Evolutionary conservation across 2,329 filamentous ascomycete genomes (phyloP).

Genomic region (Trichoderma arundinaceum): DNA sequence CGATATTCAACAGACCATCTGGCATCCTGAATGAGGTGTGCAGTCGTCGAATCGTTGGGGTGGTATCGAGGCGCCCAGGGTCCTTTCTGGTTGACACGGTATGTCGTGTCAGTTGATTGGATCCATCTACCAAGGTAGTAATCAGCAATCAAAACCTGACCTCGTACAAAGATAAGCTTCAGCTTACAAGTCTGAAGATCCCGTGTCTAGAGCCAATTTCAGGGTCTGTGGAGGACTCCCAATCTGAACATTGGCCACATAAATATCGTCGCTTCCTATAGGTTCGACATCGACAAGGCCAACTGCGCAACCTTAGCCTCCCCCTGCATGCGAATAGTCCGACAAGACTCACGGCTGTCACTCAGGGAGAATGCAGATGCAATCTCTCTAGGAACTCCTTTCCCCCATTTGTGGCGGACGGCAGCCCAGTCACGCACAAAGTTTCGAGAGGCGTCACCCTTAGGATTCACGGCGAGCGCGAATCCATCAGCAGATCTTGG

Average conservation of each 20-base stretch:
- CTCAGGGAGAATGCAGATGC: conserved; percentile 40
- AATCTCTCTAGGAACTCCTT: conserved; percentile 34
- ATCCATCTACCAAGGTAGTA: conserved; percentile 52
- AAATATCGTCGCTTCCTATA: conserved; percentile 51
- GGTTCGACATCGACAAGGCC: conserved; percentile 44
- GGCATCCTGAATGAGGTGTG: conserved; percentile 49
- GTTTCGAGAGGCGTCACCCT: conserved; percentile 37
- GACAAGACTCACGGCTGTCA: conserved; percentile 38
- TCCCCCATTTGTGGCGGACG: conserved; percentile 46
- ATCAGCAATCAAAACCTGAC: conserved; percentile 4
- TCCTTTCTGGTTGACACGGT: conserved; percentile 43
- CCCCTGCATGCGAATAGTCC: neutral
- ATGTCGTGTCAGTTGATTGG: conserved; percentile 55
- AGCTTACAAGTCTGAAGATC: conserved; percentile 68
- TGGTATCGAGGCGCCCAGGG: conserved; percentile 50
- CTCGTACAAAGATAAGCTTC: too few relatives aligned
- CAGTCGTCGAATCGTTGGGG: conserved; percentile 53
- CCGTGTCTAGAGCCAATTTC: conserved; percentile 59
- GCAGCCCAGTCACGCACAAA: conserved; percentile 45
- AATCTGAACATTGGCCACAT: conserved; percentile 51
- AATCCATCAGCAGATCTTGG: conserved; percentile 36
- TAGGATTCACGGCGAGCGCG: conserved; percentile 40
- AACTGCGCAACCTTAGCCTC: conserved; percentile 15
- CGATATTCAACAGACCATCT: conserved; percentile 58
- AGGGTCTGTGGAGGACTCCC: conserved; percentile 56